phyloP scores from a whole-genome alignment of 176 grass and related monocot species.

The Stipa capillata region DNA sequence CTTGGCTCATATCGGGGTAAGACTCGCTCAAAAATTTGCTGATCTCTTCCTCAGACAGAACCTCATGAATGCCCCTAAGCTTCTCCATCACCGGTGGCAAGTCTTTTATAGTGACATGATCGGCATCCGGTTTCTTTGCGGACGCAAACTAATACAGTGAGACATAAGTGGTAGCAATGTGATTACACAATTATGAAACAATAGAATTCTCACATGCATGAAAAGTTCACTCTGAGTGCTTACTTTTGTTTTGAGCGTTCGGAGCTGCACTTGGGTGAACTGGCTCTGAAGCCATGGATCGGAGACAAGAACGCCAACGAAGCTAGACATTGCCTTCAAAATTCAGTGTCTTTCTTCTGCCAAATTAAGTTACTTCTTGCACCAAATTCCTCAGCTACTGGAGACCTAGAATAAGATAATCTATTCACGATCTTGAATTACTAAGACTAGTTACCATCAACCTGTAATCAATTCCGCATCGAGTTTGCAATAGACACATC shows the following conservation, averaged over 20 bases:
- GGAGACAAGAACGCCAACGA: conserved; percentile 80
- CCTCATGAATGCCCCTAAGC: conserved; percentile 69
- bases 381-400: neutral
- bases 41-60: conserved; percentile 65
- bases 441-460: neutral
- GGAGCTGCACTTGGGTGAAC: conserved; percentile 95
- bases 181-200: neutral
- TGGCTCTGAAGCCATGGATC: conserved; percentile 90
- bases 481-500: neutral
- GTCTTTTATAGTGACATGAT: conserved; percentile 60
- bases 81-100: conserved; percentile 73
- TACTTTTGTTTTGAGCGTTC: conserved; percentile 80
- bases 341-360: neutral
- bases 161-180: neutral
- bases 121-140: conserved; percentile 30
- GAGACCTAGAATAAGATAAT: neutral
- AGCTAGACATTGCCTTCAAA: conserved; percentile 59
- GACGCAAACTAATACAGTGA: conserved; percentile 32
- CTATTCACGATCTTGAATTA: neutral
- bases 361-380: neutral
- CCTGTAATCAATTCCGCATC: neutral
- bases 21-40: conserved; percentile 40
- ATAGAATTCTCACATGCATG: neutral
- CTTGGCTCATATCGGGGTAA: conserved; percentile 46
- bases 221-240: neutral